phyloP scores from a whole-genome alignment of 345 rosid genomes.

The Eucalyptus regnans region DNA sequence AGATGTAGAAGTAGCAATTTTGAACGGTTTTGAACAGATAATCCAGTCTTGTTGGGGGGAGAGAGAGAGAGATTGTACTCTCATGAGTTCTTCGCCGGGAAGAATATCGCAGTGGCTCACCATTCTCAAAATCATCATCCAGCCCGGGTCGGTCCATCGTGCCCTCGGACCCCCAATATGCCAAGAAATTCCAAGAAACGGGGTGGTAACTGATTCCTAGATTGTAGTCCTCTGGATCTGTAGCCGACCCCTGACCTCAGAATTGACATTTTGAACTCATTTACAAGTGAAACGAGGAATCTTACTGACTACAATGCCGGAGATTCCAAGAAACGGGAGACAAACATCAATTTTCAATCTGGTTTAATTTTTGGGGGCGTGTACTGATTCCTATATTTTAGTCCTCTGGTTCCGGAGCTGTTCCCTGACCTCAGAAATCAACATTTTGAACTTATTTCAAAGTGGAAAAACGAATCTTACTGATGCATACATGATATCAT shows the following conservation, averaged over 20 bases:
- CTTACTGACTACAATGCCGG: not conserved
- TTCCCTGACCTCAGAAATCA: conserved; percentile 4
- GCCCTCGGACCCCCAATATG: not conserved
- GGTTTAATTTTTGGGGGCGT: not conserved
- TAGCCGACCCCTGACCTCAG: not conserved
- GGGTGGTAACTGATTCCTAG: not conserved
- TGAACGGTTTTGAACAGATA: not conserved
- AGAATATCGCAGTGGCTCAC: not conserved
- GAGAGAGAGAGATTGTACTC: too few relatives aligned
- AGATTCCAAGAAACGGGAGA: not conserved
- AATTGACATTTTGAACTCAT: not conserved
- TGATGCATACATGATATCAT: not conserved
- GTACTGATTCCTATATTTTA: not conserved
- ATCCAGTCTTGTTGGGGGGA: too few relatives aligned
- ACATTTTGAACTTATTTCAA: not conserved
- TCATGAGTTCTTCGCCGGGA: not conserved
- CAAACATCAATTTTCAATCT: not conserved
- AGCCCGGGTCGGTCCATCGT: not conserved
- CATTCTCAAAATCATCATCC: not conserved
- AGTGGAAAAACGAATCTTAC: not conserved
- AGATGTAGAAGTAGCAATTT: not conserved
- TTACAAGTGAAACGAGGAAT: not conserved
- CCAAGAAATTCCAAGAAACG: not conserved
- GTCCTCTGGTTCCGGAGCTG: not conserved
- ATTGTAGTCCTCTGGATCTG: not conserved